Base-by-base conservation (phyloP, 2,329 filamentous ascomycete species). In the Neonectria faginata region DNA sequence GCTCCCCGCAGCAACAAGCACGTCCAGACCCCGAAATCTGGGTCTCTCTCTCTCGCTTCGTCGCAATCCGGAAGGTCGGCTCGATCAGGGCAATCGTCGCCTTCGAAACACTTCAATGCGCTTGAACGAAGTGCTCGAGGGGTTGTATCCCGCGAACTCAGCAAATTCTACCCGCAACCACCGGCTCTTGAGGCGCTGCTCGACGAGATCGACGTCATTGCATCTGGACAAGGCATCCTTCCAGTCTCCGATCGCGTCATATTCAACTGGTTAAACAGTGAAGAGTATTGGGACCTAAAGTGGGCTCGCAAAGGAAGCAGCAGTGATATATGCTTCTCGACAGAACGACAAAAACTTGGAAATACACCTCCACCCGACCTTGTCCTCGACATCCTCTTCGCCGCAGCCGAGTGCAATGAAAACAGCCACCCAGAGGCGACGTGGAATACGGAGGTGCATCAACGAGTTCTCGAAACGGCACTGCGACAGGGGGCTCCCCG, bases 11-110 rank as follows among this genome's bases (percentile, higher is more conserved):
- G 36, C 6, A 39, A n/a, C 36, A 39, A 39, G 36, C 36, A 39
- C 36, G 36, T 39, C 36, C 36, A 39, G 14, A 39, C 36, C 3
- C 36, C 36, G 3, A 42, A 42, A 42, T 42, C 39, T n/a, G 39
- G n/a, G 8, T 42, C 39, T 3, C 39, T 42, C 39, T 42, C 39
- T 16, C n/a, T 42, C n/a, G 8, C 39, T 18, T 42, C 39, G 10
- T 42, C 39, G 10, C 39, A 42, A 10, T 42, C 39, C 7, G n/a
- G 20, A 42, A 42, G n/a, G n/a, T 42, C 39, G 10, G 10, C 39
- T 9, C 39, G 36, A 52, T 65, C 63, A 5, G 57, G 57, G 11
- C 52, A 60, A 18, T 65, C 57, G 12, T 65, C 63, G 16, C 63
- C 59, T 36, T 20, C 50, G 10, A 65, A 65, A 18, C 58, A 65